Evolutionary conservation across 108 stramenopile species (phyloP), one percentile per base, ranked within the genome.

Genomic region (Skeletonema menzelii): DNA sequence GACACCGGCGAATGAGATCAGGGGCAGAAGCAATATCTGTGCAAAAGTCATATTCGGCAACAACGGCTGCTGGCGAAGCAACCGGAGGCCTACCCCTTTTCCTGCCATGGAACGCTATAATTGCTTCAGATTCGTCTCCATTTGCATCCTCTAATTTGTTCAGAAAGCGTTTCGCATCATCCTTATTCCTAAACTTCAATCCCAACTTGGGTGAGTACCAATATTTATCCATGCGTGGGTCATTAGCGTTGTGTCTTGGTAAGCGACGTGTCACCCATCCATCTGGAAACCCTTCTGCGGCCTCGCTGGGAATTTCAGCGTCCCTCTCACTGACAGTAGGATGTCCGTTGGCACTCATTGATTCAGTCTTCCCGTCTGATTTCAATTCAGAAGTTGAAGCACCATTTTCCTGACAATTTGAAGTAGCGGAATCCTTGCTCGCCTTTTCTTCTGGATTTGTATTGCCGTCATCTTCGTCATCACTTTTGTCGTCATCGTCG

Each of bases 1-100:
- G 87, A 63, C 92, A 93, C 15, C 95, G 81, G 6, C 95, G 84
- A 61, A 93, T 91, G 5, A 87, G 67, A 60, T 96, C 95, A 11
- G 95, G 95, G 13, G 89, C 90, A 17, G 14, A n/a, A 12, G 85
- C 84, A 34, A 89, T 75, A 67, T 96, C 95, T 17, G 65, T 87
- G 62, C 88, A 92, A 70, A 96, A 96, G 24, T 91, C 88, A 65
- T 88, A 82, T 13, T 65, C 77, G 15, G 92, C 80, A 53, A 22
- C 20, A 2, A 4, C 49, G 8, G 8, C 49, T 6, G 49, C 49
- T 22, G 49, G 22, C 5, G 20, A 24, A 7, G 49, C 22, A 7
- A 17, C 75, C 79, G 26, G 17, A 20, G 27, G 65, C 15, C 7
- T 22, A 1, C 20, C 49, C 42, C 26, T 72, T 27, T 72, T 72